A percentile compares a stretch with the other conserved stretches of the same genome.
Evolutionary conservation across 2,329 filamentous ascomycete species (phyloP).

Genomic region (Sarocladium strictum): DNA sequence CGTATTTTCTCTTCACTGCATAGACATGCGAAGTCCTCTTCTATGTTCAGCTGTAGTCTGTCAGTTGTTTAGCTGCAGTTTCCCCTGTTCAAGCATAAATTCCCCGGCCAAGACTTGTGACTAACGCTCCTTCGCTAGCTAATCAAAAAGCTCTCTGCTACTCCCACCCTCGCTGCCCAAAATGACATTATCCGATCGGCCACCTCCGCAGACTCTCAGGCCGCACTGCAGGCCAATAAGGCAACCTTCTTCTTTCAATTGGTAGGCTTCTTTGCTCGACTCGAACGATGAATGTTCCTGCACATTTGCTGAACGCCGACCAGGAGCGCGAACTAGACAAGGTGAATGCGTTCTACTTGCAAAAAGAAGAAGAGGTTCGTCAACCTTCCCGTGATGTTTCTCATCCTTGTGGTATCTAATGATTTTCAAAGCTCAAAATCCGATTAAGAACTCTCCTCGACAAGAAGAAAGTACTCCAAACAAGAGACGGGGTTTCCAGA

Average conservation of each 20-base stretch:
- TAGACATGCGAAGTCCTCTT: too few species aligned
- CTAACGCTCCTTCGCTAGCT: slow-evolving; percentile 52
- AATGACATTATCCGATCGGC: slow-evolving; percentile 50
- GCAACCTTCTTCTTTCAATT: slow-evolving; percentile 98
- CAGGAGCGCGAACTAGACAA: slow-evolving; percentile 97
- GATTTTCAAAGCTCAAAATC: slow-evolving; percentile 69
- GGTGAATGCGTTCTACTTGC: slow-evolving; percentile 94
- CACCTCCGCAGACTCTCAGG: slow-evolving; percentile 66
- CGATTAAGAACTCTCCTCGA: slow-evolving; percentile 87
- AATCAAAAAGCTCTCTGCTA: slow-evolving; percentile 96
- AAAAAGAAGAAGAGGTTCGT: slow-evolving; percentile 89
- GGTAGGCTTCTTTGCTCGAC: slow-evolving; percentile 45
- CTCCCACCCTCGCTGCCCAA: slow-evolving; percentile 74
- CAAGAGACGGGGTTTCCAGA: slow-evolving; percentile 73
- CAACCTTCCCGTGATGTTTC: not conserved
- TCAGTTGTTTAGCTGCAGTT: too few species aligned
- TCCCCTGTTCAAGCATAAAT: too few species aligned
- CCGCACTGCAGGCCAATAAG: slow-evolving; percentile 90
- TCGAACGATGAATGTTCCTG: slow-evolving; percentile 2
- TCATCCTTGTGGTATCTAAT: slow-evolving; percentile 1
- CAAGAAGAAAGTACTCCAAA: slow-evolving; percentile 88
- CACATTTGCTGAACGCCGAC: slow-evolving; percentile 31
- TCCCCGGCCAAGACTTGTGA: not conserved
- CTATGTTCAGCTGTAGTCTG: too few species aligned
- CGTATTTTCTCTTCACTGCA: too few species aligned